A percentile compares a stretch with the other conserved stretches of the same genome.
phyloP scores from a whole-genome alignment of 2,329 filamentous ascomycete species.

The Fusarium sp. region DNA sequence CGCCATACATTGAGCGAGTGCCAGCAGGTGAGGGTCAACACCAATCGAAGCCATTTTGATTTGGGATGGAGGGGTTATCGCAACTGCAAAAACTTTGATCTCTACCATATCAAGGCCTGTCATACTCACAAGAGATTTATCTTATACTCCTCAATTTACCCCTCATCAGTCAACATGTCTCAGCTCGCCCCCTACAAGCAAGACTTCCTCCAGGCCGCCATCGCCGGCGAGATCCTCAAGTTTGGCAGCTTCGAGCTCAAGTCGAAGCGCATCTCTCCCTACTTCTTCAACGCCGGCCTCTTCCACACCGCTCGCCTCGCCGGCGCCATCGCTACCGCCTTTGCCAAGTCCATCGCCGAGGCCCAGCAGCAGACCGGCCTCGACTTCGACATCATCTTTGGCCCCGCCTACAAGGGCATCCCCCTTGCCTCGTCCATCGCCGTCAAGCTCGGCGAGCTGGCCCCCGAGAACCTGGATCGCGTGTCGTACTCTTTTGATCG shows the following conservation, averaged over 20 bases:
- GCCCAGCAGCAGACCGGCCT: conserved; percentile 56
- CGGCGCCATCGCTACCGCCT: conserved; percentile 81
- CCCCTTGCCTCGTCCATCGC: conserved; percentile 84
- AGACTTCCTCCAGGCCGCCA: conserved; percentile 76
- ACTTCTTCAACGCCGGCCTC: conserved; percentile 97
- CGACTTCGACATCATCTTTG: conserved; percentile 88
- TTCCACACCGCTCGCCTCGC: conserved; percentile 87
- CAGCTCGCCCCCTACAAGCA: conserved; percentile 73
- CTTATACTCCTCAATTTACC: background rate
- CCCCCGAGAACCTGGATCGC: conserved; percentile 71
- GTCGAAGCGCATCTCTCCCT: conserved; percentile 89
- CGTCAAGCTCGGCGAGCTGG: conserved; percentile 78
- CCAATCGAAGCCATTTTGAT: conserved; percentile 6
- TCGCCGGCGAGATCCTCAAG: conserved; percentile 76
- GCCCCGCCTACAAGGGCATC: conserved; percentile 96
- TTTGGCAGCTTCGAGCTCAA: conserved; percentile 92
- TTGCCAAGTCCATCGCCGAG: conserved; percentile 73
- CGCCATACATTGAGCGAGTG: conserved; percentile 19
- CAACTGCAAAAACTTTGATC: conserved; percentile 30
- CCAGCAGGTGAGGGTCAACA: conserved; percentile 30
- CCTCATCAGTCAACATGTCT: conserved; percentile 47
- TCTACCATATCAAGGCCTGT: background rate
- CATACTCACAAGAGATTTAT: background rate
- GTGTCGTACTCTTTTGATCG: conserved; percentile 92
- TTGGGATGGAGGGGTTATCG: conserved; percentile 22